Percentiles rank a stretch among this genome's conserved stretches.
These are phyloP conservation scores for Beauveria caledonica DNA, from an alignment of 2,329 filamentous ascomycete genomes.

Conservation along the genomic window DNA sequence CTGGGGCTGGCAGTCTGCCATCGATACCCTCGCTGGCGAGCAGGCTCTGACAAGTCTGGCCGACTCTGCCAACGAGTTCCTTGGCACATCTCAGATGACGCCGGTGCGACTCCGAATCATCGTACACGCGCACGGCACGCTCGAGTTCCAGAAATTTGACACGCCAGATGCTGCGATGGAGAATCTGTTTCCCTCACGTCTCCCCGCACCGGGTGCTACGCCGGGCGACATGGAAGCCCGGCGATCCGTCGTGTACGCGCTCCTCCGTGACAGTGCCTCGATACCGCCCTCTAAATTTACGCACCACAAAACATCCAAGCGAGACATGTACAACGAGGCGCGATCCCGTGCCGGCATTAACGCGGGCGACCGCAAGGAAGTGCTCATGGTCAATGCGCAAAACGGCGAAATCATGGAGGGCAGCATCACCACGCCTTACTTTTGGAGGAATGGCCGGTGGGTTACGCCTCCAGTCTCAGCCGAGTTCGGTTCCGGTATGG, in stretches of 20 bases:
- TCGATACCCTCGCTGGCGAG: slow-evolving; percentile 36
- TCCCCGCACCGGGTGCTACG: slow-evolving; percentile 37
- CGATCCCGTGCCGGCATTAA: slow-evolving; percentile 52
- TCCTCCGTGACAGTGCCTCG: slow-evolving; percentile 35
- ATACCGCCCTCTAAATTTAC: slow-evolving; percentile 56
- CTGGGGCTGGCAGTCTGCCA: slow-evolving; percentile 45
- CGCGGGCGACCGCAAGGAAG: slow-evolving; percentile 51
- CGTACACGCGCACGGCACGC: slow-evolving; percentile 39
- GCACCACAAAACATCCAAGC: slow-evolving; percentile 74
- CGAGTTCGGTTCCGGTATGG: slow-evolving; percentile 27
- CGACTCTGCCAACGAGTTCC: slow-evolving; percentile 23
- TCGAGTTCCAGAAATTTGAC: slow-evolving; percentile 34
- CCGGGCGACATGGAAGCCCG: slow-evolving; percentile 17
- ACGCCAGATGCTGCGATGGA: slow-evolving; percentile 33
- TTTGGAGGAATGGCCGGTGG: slow-evolving; percentile 67
- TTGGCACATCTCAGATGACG: slow-evolving; percentile 25
- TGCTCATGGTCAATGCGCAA: slow-evolving; percentile 59
- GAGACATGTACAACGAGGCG: slow-evolving; percentile 63
- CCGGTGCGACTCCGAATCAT: slow-evolving; percentile 47
- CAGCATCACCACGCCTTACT: slow-evolving; percentile 73
- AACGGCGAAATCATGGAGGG: slow-evolving; percentile 72
- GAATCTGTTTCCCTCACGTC: slow-evolving; percentile 48
- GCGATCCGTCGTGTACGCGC: slow-evolving; percentile 28
- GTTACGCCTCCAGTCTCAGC: slow-evolving; percentile 63
- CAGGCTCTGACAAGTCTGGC: slow-evolving; percentile 35